Percentiles rank a stretch among this genome's conserved stretches.
phyloP scores from a whole-genome alignment of 2,329 filamentous ascomycete species.

The Botryotinia calthae region DNA sequence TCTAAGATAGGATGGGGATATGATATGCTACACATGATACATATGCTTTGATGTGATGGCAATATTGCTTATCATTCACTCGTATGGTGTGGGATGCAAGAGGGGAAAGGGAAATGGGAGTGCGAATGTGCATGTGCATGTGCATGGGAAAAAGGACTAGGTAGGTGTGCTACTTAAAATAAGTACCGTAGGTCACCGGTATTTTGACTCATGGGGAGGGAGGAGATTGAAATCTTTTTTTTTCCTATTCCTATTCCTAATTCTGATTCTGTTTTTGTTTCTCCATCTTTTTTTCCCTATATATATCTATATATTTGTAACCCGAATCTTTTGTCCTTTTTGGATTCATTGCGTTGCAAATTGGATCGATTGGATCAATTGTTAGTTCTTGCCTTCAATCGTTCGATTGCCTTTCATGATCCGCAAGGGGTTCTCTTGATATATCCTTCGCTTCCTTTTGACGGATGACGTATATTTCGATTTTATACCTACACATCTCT shows the following conservation, averaged over 20 bases:
- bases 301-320: too few relatives aligned
- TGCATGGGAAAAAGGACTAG: neutral
- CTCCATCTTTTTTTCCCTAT: neutral
- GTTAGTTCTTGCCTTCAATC: neutral
- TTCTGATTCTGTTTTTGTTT: neutral
- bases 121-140: neutral
- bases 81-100: neutral
- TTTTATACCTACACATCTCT: neutral
- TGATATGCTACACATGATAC: neutral
- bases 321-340: neutral
- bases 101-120: neutral
- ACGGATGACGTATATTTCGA: neutral
- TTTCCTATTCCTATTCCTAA: neutral
- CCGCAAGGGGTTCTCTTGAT: neutral
- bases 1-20: neutral
- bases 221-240: neutral
- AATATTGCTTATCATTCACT: neutral
- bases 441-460: neutral
- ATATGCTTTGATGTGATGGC: neutral
- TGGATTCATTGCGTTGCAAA: neutral
- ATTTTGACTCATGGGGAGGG: neutral
- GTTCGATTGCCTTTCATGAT: conserved; percentile 9
- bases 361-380: neutral
- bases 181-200: neutral
- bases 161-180: neutral